A percentile compares a stretch with the other conserved stretches of the same genome.
phyloP scores from a whole-genome alignment of 768 basidiomycete genomes.

The Suillus variegatus region DNA sequence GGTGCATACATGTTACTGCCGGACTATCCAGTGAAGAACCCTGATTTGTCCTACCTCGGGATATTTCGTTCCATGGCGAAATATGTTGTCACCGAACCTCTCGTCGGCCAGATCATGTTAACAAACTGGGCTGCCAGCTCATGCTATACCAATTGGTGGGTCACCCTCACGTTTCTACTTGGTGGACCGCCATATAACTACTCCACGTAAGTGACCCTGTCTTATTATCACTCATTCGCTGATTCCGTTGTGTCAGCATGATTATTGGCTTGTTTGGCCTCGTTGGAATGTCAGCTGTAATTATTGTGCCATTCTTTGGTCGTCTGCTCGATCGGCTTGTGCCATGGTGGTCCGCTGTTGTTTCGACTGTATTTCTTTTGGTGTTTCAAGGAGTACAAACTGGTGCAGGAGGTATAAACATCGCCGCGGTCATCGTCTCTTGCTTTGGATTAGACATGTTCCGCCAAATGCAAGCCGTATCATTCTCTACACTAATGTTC shows the following conservation, averaged over 20 bases:
- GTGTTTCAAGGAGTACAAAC: slow-evolving; percentile 34
- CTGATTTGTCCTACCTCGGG: slow-evolving; percentile 35
- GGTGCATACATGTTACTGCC: slow-evolving; percentile 37
- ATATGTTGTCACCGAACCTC: slow-evolving; percentile 41
- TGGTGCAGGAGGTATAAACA: slow-evolving; percentile 37
- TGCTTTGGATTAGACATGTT: slow-evolving; percentile 45
- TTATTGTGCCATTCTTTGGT: slow-evolving; percentile 28
- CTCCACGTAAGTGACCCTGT: slow-evolving; percentile 27
- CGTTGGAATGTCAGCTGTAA: slow-evolving; percentile 43
- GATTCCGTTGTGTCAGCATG: slow-evolving; percentile 23
- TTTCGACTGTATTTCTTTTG: slow-evolving; percentile 32
- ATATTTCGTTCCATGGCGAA: slow-evolving; percentile 41
- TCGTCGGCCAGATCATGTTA: slow-evolving; percentile 36
- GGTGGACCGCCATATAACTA: slow-evolving; percentile 41
- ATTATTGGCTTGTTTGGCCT: slow-evolving; percentile 51
- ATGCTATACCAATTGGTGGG: slow-evolving; percentile 38
- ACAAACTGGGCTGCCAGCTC: slow-evolving; percentile 31
- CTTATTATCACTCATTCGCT: background rate
- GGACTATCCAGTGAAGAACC: slow-evolving; percentile 42
- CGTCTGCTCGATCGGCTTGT: slow-evolving; percentile 33
- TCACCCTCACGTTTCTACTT: slow-evolving; percentile 49
- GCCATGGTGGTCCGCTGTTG: slow-evolving; percentile 44
- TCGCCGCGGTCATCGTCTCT: slow-evolving; percentile 40
- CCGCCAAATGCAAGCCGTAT: slow-evolving; percentile 40
- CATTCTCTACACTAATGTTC: slow-evolving; percentile 22